A percentile compares a stretch with the other conserved stretches of the same genome.
Conservation (phyloP, 495 filamentous ascomycete genomes). For the Collariella sp. region DNA sequence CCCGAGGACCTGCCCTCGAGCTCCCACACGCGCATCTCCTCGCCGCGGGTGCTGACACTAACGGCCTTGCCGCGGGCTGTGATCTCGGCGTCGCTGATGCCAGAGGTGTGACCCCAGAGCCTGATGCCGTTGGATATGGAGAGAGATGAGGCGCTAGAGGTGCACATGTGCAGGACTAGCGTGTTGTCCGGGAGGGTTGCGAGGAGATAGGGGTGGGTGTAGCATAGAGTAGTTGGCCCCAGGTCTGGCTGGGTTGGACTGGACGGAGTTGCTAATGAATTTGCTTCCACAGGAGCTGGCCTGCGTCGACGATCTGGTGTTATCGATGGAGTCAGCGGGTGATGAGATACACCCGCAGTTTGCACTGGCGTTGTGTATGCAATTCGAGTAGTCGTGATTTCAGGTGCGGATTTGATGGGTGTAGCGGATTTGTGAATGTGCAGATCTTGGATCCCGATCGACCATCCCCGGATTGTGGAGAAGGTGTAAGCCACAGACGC, state of each 20-base stretch:
- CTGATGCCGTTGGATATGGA: slow-evolving; percentile 65
- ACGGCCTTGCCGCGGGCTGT: slow-evolving; percentile 83
- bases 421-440: slow-evolving; percentile 41
- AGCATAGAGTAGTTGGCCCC: slow-evolving; percentile 68
- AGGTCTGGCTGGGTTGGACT: slow-evolving; percentile 11
- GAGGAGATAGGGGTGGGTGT: slow-evolving; percentile 86
- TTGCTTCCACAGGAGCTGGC: background rate
- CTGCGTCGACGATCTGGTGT: background rate
- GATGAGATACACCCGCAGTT: background rate
- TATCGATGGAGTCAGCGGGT: slow-evolving; percentile 19
- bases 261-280: background rate
- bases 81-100: slow-evolving; percentile 78
- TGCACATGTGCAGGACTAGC: slow-evolving; percentile 75
- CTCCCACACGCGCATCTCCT: slow-evolving; percentile 91
- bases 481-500: slow-evolving; percentile 81
- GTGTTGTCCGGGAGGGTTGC: slow-evolving; percentile 89
- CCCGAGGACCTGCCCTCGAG: slow-evolving; percentile 60
- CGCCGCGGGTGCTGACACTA: slow-evolving; percentile 70
- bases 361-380: slow-evolving; percentile 35
- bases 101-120: slow-evolving; percentile 92
- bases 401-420: slow-evolving; percentile 25
- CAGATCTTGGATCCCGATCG: slow-evolving; percentile 82
- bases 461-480: slow-evolving; percentile 66
- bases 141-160: slow-evolving; percentile 56
- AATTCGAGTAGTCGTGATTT: slow-evolving; percentile 39